Evolutionary conservation across 768 basidiomycete species (phyloP).

Genomic region (Candolleomyces aberdarensis): DNA sequence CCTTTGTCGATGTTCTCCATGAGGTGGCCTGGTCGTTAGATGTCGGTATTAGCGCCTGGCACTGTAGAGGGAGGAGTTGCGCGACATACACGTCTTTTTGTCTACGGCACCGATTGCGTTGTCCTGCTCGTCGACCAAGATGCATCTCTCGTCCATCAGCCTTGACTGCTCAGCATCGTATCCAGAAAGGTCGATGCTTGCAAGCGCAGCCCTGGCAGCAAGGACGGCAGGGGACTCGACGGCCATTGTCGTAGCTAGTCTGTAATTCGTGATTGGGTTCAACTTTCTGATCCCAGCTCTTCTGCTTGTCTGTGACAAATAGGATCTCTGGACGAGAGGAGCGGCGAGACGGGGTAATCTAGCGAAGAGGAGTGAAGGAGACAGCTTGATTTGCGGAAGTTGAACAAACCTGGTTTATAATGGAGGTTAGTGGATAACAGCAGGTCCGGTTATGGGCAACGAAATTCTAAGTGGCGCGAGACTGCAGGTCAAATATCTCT

Average conservation of each 20-base stretch:
- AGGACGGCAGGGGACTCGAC: conserved; percentile 52
- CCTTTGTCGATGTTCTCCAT: conserved; percentile 97
- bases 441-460: background rate
- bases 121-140: conserved; percentile 88
- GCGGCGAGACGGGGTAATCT: conserved; percentile 19
- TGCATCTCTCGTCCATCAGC: conserved; percentile 95
- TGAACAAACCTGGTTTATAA: background rate
- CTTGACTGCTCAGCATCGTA: conserved; percentile 94
- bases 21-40: conserved; percentile 67
- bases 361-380: conserved; percentile 9
- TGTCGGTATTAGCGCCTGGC: background rate
- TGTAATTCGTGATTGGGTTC: background rate
- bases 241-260: background rate
- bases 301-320: background rate
- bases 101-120: conserved; percentile 80
- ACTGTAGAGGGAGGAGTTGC: background rate
- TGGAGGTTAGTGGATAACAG: background rate
- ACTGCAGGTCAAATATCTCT: background rate
- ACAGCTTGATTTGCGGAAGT: conserved; percentile 12
- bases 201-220: conserved; percentile 62
- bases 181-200: conserved; percentile 70
- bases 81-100: conserved; percentile 89
- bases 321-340: background rate
- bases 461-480: background rate
- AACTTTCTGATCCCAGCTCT: background rate